These are phyloP conservation scores for Pichia insulana DNA, from an alignment of 805 yeast genomes.

Conservation along the genomic window DNA sequence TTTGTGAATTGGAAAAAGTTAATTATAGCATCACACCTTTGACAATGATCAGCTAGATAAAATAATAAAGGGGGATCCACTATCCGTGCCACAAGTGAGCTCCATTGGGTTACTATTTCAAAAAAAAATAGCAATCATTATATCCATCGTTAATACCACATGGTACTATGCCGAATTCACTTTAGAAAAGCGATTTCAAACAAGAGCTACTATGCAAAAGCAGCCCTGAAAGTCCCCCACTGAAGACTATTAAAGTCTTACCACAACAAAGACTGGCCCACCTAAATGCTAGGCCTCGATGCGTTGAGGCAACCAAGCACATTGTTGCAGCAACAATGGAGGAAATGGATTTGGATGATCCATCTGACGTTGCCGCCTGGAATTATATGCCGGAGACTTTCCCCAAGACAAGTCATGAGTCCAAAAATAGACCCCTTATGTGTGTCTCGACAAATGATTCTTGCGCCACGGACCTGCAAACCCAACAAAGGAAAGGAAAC, in stretches of 20 bases:
- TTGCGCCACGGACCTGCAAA: constrained; percentile 11
- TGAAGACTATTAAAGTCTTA: too few species aligned
- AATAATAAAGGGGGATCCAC: constrained; percentile 6
- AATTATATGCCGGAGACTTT: constrained; percentile 22
- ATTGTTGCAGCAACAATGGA: too few species aligned
- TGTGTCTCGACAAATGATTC: constrained; percentile 21
- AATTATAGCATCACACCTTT: constrained; percentile 13
- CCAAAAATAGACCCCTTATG: constrained; percentile 11
- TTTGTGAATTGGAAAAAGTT: not conserved
- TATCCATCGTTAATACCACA: constrained; percentile 17
- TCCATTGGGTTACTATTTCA: constrained; percentile 22
- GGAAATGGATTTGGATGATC: constrained; percentile 13
- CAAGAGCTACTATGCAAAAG: constrained; percentile 1
- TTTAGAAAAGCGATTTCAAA: constrained; percentile 8
- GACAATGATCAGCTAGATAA: constrained; percentile 15
- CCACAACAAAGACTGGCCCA: too few species aligned
- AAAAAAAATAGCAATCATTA: constrained; percentile 17
- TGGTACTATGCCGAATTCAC: constrained; percentile 17
- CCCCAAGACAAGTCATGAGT: constrained; percentile 18
- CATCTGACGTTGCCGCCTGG: constrained; percentile 23
- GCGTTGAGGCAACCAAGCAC: not conserved
- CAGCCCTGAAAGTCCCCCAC: constrained; percentile 1
- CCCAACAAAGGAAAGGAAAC: not conserved
- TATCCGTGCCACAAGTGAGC: constrained; percentile 20
- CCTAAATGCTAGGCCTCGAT: too few species aligned